A percentile compares a stretch with the other conserved stretches of the same genome.
These are phyloP conservation scores for Aspergillus novofumigatus DNA, from an alignment of 2,329 filamentous ascomycete genomes.

Conservation along the genomic window DNA sequence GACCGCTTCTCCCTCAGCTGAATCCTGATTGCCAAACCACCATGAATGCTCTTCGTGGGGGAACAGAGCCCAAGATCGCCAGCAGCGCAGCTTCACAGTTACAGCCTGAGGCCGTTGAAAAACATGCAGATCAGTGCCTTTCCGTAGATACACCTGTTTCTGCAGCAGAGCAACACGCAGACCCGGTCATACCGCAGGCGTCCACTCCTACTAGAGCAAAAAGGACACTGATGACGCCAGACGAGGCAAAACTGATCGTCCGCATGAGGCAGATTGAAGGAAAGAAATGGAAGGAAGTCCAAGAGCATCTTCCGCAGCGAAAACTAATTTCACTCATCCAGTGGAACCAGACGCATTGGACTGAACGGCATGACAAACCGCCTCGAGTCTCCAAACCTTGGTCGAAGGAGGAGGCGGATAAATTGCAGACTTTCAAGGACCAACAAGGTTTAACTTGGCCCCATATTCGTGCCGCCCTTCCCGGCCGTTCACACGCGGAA, in stretches of 20 bases:
- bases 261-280: slow-evolving; percentile 25
- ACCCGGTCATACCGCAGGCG: slow-evolving; percentile 2
- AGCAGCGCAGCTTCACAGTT: slow-evolving; percentile 4
- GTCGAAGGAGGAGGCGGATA: slow-evolving; percentile 25
- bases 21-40: background rate
- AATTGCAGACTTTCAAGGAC: slow-evolving; percentile 23
- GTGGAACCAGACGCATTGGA: slow-evolving; percentile 31
- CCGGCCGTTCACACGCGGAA: slow-evolving; percentile 25
- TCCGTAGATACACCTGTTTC: slow-evolving; percentile 2
- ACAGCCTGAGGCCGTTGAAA: background rate
- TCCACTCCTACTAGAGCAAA: slow-evolving; percentile 17
- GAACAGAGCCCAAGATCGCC: slow-evolving; percentile 4
- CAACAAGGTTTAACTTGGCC: slow-evolving; percentile 28
- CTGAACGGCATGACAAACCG: slow-evolving; percentile 21
- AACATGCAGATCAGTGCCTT: background rate
- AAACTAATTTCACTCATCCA: slow-evolving; percentile 17
- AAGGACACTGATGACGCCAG: slow-evolving; percentile 23
- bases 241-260: slow-evolving; percentile 30
- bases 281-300: slow-evolving; percentile 28
- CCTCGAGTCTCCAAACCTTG: slow-evolving; percentile 25
- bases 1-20: background rate
- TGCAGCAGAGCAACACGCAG: background rate
- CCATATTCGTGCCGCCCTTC: slow-evolving; percentile 24
- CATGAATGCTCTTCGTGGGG: slow-evolving; percentile 9
- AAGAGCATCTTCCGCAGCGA: slow-evolving; percentile 23